These are phyloP conservation scores for Pseudogymnoascus sp. DNA, from an alignment of 2,329 filamentous ascomycete genomes.

Conservation along the genomic window DNA sequence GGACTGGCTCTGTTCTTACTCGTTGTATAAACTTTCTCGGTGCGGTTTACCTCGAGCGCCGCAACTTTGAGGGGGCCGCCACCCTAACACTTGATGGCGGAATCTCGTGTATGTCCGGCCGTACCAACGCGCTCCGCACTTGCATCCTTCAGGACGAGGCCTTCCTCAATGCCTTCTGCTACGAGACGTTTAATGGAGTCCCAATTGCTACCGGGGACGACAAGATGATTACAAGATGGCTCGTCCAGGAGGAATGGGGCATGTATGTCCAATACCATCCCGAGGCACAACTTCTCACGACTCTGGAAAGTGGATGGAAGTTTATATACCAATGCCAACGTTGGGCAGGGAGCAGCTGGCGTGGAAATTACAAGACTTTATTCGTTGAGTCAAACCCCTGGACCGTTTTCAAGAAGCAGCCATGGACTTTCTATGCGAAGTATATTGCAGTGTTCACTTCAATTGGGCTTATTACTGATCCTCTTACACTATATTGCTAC, in stretches of 20 bases:
- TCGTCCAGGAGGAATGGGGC: constrained; percentile 86
- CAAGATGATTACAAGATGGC: constrained; percentile 96
- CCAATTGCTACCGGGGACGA: constrained; percentile 95
- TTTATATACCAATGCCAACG: constrained; percentile 90
- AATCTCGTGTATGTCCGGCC: constrained; percentile 92
- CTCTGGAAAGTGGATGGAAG: constrained; percentile 78
- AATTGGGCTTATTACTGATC: constrained; percentile 72
- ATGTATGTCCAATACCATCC: constrained; percentile 92
- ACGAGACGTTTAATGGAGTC: constrained; percentile 81
- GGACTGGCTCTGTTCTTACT: constrained; percentile 48
- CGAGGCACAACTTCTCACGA: constrained; percentile 87
- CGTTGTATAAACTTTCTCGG: constrained; percentile 82
- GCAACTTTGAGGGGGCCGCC: constrained; percentile 94
- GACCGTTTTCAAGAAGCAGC: constrained; percentile 46
- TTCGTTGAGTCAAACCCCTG: constrained; percentile 51
- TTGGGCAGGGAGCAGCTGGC: constrained; percentile 96
- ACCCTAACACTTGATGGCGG: constrained; percentile 93
- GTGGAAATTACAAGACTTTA: constrained; percentile 89
- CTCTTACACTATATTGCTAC: constrained; percentile 60
- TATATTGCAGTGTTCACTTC: constrained; percentile 90
- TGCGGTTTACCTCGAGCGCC: constrained; percentile 82
- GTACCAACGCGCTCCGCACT: constrained; percentile 85
- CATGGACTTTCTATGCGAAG: constrained; percentile 95
- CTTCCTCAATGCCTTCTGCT: constrained; percentile 83
- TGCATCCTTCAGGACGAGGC: constrained; percentile 77